Evolutionary conservation across 2,329 filamentous ascomycete genomes (phyloP).

Genomic region (Ramichloridium luteum): DNA sequence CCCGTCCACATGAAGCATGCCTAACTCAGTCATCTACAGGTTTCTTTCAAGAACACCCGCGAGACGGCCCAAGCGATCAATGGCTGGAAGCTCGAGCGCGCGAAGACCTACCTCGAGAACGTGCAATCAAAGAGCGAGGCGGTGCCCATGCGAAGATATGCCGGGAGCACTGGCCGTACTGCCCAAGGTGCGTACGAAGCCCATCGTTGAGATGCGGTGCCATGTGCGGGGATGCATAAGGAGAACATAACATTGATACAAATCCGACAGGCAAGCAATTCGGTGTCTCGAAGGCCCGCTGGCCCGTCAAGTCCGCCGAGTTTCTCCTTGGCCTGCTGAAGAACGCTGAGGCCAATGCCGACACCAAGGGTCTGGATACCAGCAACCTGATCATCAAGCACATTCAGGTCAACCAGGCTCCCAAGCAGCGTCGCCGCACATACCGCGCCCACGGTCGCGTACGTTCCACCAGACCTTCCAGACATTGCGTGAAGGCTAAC

Average conservation of each 20-base stretch:
- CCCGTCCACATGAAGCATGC: too few relatives aligned
- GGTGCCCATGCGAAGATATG: slow-evolving; percentile 95
- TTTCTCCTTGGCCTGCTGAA: slow-evolving; percentile 94
- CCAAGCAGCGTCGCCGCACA: slow-evolving; percentile 97
- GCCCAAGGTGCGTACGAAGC: slow-evolving; percentile 74
- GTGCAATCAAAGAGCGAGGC: slow-evolving; percentile 95
- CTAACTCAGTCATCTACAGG: too few relatives aligned
- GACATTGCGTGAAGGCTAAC: too few relatives aligned
- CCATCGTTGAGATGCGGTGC: slow-evolving; percentile 21
- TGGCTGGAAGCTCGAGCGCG: slow-evolving; percentile 95
- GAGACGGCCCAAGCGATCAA: slow-evolving; percentile 99
- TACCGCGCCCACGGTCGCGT: slow-evolving; percentile 99
- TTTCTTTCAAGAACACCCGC: slow-evolving; percentile 99
- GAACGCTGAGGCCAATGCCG: slow-evolving; percentile 95
- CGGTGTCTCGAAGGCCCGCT: slow-evolving; percentile 94
- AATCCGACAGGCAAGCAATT: slow-evolving; percentile 77
- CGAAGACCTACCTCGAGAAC: slow-evolving; percentile 94
- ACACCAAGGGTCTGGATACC: slow-evolving; percentile 94
- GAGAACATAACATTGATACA: slow-evolving; percentile 13
- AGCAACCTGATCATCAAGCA: slow-evolving; percentile 97
- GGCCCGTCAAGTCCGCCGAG: slow-evolving; percentile 98
- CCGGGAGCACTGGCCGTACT: slow-evolving; percentile 86
- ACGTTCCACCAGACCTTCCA: too few relatives aligned
- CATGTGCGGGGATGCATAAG: slow-evolving; percentile 28
- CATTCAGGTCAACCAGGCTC: slow-evolving; percentile 99